phyloP scores from a whole-genome alignment of 1,139 yeast genomes.

The Blastobotrys petasosporus region DNA sequence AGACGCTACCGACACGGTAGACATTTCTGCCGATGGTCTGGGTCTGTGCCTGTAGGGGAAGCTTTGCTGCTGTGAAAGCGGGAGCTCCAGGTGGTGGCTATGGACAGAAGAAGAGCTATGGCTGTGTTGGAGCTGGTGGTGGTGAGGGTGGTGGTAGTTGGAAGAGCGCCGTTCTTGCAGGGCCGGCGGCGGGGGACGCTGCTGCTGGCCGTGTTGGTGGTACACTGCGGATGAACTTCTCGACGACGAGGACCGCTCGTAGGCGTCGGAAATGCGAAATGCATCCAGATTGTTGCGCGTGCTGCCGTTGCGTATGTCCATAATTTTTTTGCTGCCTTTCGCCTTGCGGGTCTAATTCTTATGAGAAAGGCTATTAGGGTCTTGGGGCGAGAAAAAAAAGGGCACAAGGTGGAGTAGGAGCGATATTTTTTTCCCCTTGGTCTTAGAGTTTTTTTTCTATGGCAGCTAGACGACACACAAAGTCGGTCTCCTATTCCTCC shows the following conservation, averaged over 20 bases:
- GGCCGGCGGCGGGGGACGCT: background rate
- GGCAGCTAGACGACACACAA: too few species aligned
- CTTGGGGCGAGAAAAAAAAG: background rate
- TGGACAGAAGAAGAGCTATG: background rate
- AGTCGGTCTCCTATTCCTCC: too few species aligned
- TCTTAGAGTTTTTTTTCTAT: too few species aligned
- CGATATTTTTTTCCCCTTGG: too few species aligned
- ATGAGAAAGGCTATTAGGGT: background rate
- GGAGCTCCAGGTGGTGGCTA: background rate
- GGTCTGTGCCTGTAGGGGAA: background rate
- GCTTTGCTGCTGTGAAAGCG: background rate
- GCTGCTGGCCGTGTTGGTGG: background rate
- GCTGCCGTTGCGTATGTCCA: too few species aligned
- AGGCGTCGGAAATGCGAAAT: conserved; percentile 5
- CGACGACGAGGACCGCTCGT: background rate
- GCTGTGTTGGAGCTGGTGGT: too few species aligned
- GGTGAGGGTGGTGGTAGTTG: too few species aligned
- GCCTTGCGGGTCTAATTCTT: background rate
- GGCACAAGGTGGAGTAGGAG: too few species aligned
- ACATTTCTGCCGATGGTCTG: too few species aligned
- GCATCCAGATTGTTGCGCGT: conserved; percentile 7
- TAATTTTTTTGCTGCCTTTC: background rate
- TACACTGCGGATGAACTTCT: background rate
- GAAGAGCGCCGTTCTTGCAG: too few species aligned
- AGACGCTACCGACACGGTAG: conserved; percentile 1